Evolutionary conservation across 768 basidiomycete genomes (phyloP).

Genomic region (Lactarius akahatsu): DNA sequence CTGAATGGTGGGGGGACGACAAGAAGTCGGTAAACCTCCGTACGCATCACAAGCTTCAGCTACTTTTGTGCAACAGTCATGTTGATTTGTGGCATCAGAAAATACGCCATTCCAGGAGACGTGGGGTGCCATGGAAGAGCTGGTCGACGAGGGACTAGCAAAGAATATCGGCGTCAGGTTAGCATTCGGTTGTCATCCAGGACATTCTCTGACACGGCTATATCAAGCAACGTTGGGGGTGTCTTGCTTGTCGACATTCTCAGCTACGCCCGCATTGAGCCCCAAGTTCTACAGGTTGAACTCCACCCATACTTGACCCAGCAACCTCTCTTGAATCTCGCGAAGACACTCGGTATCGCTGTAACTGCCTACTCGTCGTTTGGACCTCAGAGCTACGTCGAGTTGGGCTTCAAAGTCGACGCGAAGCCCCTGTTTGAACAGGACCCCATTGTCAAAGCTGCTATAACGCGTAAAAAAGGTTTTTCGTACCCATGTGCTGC

Average conservation of each 20-base stretch:
- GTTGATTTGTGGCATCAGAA: constrained; percentile 37
- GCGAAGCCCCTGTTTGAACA: constrained; percentile 53
- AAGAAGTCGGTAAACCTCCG: constrained; percentile 59
- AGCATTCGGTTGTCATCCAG: constrained; percentile 1
- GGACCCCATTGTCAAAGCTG: constrained; percentile 44
- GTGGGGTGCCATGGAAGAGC: constrained; percentile 78
- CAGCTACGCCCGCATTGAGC: constrained; percentile 68
- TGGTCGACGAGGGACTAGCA: constrained; percentile 65
- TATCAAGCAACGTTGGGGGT: constrained; percentile 68
- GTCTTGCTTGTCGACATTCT: constrained; percentile 71
- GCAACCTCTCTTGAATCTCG: constrained; percentile 45
- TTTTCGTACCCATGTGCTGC: constrained; percentile 22
- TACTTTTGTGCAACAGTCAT: not conserved
- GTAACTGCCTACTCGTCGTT: constrained; percentile 59
- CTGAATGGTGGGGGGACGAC: constrained; percentile 79
- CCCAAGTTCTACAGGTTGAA: constrained; percentile 61
- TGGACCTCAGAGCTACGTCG: constrained; percentile 57
- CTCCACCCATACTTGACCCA: constrained; percentile 57
- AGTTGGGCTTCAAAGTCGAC: constrained; percentile 58
- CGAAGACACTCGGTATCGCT: constrained; percentile 46
- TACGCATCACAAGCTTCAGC: constrained; percentile 36
- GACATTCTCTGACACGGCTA: constrained; percentile 4
- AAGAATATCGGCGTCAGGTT: constrained; percentile 82
- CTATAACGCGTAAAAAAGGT: constrained; percentile 56
- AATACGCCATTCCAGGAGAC: constrained; percentile 78